These are phyloP conservation scores for Neoscytalidium dimidiatum DNA, from an alignment of 2,329 filamentous ascomycete species.

Conservation along the genomic window DNA sequence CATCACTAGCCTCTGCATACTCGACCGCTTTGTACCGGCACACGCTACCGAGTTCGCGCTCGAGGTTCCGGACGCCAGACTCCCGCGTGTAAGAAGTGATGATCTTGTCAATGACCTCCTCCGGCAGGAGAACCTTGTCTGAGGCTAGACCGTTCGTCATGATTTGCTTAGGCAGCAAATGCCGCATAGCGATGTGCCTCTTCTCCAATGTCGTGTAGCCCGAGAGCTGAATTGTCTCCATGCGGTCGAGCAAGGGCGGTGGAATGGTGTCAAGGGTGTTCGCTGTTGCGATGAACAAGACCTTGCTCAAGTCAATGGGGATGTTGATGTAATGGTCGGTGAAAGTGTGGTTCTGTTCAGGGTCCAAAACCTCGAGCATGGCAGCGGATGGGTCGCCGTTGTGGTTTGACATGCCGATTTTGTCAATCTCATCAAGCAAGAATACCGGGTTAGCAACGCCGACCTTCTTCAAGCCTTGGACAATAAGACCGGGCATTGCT, in stretches of 20 bases:
- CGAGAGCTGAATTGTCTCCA: conserved; percentile 92
- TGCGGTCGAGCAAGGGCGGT: conserved; percentile 87
- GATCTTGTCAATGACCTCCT: conserved; percentile 89
- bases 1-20: conserved; percentile 86
- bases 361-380: conserved; percentile 96
- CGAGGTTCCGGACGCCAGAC: conserved; percentile 91
- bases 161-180: conserved; percentile 96
- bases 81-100: conserved; percentile 97
- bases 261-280: conserved; percentile 95
- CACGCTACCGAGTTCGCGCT: conserved; percentile 92
- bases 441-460: conserved; percentile 95
- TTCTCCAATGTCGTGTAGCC: conserved; percentile 98
- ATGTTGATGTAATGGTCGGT: conserved; percentile 96
- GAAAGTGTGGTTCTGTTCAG: conserved; percentile 94
- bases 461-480: conserved; percentile 92
- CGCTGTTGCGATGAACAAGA: conserved; percentile 95
- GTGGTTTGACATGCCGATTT: conserved; percentile 86
- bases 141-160: conserved; percentile 80
- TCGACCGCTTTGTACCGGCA: conserved; percentile 95
- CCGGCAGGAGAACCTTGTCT: conserved; percentile 73
- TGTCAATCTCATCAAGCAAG: conserved; percentile 96
- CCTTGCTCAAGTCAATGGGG: conserved; percentile 92
- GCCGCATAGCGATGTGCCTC: conserved; percentile 86
- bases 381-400: conserved; percentile 95
- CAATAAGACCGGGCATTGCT: conserved; percentile 96